Evolutionary conservation across 2,329 filamentous ascomycete species (phyloP).

Genomic region (Calycina herbarum): DNA sequence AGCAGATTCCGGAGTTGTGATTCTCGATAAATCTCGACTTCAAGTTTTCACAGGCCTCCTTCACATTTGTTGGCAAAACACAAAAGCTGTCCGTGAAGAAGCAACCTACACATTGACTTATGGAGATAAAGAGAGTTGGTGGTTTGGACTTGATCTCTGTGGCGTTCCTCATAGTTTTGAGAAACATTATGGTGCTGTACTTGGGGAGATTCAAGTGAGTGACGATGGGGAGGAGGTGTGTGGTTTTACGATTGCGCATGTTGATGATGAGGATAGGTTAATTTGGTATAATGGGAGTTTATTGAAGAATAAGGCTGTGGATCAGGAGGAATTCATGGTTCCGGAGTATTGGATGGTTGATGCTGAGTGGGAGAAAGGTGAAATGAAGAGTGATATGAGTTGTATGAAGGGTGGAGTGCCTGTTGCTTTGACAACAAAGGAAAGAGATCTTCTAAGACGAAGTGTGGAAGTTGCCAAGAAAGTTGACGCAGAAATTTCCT

Average conservation of each 20-base stretch:
- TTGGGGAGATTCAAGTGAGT: slow-evolving; percentile 38
- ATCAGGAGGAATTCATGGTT: slow-evolving; percentile 33
- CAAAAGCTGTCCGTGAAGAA: slow-evolving; percentile 41
- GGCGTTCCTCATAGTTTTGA: slow-evolving; percentile 43
- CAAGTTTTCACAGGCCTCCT: slow-evolving; percentile 43
- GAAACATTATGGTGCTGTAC: slow-evolving; percentile 43
- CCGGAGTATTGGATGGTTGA: slow-evolving; percentile 38
- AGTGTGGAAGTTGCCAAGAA: not conserved
- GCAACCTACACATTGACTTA: slow-evolving; percentile 45
- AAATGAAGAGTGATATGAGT: slow-evolving; percentile 39
- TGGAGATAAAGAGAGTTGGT: slow-evolving; percentile 49
- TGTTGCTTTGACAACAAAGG: not conserved
- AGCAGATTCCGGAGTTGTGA: not conserved
- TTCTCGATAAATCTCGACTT: slow-evolving; percentile 40
- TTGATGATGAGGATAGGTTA: slow-evolving; percentile 41
- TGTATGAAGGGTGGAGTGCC: slow-evolving; percentile 40
- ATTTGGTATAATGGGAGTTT: slow-evolving; percentile 48
- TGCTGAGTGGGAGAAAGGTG: slow-evolving; percentile 41
- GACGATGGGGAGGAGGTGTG: slow-evolving; percentile 9
- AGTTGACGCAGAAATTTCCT: not conserved
- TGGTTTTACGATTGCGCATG: slow-evolving; percentile 41
- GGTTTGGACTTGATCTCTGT: slow-evolving; percentile 46
- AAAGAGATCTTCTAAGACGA: not conserved
- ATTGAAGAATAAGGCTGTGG: slow-evolving; percentile 42
- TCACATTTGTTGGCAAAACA: slow-evolving; percentile 48